Conservation (phyloP, 1,284 basidiomycete genomes). For the Tilletia walkeri region DNA sequence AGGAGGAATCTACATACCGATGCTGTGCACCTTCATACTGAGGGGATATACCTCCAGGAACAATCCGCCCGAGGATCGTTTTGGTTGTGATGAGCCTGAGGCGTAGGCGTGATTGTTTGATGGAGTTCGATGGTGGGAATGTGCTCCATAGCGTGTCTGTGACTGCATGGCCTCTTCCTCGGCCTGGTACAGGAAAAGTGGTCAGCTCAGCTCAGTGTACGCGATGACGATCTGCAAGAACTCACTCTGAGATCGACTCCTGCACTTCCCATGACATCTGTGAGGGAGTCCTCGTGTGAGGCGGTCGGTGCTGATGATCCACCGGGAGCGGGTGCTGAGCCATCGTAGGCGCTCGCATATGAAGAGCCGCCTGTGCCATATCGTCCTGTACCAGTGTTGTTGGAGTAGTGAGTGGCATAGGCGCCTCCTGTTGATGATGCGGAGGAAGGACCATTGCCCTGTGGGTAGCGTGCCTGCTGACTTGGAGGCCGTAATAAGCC, state of each 20-base stretch:
- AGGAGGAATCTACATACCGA: slow-evolving; percentile 13
- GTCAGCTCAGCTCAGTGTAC: not conserved
- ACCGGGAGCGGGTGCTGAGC: not conserved
- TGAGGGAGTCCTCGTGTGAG: slow-evolving; percentile 37
- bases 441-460: not conserved
- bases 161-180: slow-evolving; percentile 49
- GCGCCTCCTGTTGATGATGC: no score
- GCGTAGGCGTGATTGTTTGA: slow-evolving; percentile 29
- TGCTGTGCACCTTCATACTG: slow-evolving; percentile 44
- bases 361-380: not conserved
- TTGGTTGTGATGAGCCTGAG: not conserved
- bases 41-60: slow-evolving; percentile 48
- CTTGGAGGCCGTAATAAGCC: not conserved
- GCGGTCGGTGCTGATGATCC: not conserved
- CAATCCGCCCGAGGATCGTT: slow-evolving; percentile 1
- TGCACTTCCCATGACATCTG: slow-evolving; percentile 48
- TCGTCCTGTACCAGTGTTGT: not conserved
- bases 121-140: slow-evolving; percentile 15
- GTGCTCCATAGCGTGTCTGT: slow-evolving; percentile 10
- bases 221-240: not conserved
- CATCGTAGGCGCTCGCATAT: not conserved
- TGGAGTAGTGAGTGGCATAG: no score
- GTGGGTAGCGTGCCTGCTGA: not conserved
- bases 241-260: slow-evolving; percentile 44
- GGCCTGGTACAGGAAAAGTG: slow-evolving; percentile 26